Percentiles rank a stretch among this genome's conserved stretches.
phyloP scores from a whole-genome alignment of 148 eudicot genomes.

The Amaranthus palmeri region DNA sequence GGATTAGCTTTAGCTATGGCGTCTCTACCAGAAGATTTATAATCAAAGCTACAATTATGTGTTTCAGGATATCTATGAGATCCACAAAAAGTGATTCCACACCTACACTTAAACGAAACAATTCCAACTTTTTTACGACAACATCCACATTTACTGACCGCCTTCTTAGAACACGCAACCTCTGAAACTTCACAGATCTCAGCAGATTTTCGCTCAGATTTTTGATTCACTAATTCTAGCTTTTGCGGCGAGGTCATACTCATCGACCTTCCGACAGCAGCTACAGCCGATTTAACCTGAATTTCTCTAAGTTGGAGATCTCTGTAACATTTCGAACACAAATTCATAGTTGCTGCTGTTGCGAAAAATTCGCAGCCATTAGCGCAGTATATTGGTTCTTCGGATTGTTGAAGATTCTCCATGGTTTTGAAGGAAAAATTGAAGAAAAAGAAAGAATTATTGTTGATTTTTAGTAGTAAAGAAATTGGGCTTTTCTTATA shows the following conservation, averaged over 20 bases:
- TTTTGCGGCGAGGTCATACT: background rate
- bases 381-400: background rate
- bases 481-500: too few relatives aligned
- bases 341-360: slow-evolving; percentile 35
- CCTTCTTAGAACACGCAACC: background rate
- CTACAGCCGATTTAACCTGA: slow-evolving; percentile 22
- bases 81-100: slow-evolving; percentile 56
- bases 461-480: too few relatives aligned
- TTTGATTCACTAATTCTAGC: background rate
- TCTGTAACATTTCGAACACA: slow-evolving; percentile 53
- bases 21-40: slow-evolving; percentile 28
- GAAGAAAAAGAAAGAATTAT: too few relatives aligned
- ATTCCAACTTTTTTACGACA: background rate
- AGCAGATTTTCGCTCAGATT: background rate
- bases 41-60: slow-evolving; percentile 48
- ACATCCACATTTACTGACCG: background rate
- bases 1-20: slow-evolving; percentile 50
- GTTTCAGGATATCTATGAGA: slow-evolving; percentile 60
- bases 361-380: slow-evolving; percentile 63
- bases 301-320: slow-evolving; percentile 26
- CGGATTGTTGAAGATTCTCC: too few relatives aligned
- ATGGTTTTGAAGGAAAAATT: too few relatives aligned
- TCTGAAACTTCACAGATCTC: too few relatives aligned
- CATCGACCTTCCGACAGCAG: slow-evolving; percentile 19
- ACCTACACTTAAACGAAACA: slow-evolving; percentile 38